Evolutionary conservation across 108 stramenopile genomes (phyloP), one percentile per base, ranked within the genome.

Genomic region (Nitzschia sp.): DNA sequence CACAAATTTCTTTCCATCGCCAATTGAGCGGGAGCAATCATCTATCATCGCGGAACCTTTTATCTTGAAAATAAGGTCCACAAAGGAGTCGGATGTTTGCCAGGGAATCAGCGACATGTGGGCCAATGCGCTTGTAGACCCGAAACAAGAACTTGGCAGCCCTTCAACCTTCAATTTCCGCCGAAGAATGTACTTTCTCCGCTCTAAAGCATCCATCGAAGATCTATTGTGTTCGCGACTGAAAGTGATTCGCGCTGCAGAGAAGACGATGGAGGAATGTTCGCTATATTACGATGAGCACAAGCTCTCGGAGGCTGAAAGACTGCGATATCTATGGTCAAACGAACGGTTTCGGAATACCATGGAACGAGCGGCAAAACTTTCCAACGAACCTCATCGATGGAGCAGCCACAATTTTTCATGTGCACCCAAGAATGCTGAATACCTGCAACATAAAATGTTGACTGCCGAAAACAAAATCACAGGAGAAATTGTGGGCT

Each of bases 351-450:
- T 91, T 71, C 85, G 85, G 32, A 53, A 58, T n/a, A 71, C 58
- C 6, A 55, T 91, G 31, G 72, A 72, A 41, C 69, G 56, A 26
- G 77, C 75, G 1, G 85, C 87, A 13, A 67, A 56, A 6, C 30
- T 56, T 21, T 77, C 87, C 9, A 71, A 72, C 2, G 90, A 91
- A 36, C 68, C 68, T 0, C 84, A 88, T 61, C 68, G 70, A 22
- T 91, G 90, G 90, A 45, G 68, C 21, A 22, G 53, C n/a, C 82
- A 87, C 66, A 81, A 87, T 48, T 88, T 86, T 72, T 72, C 81
- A 28, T 63, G 76, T n/a, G 75, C 84, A 22, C 85, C 90, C 1
- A 31, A 55, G 16, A 48, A 38, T 58, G 16, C 72, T 0, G 46
- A 66, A 8, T 59, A 82, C 77, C 53, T 91, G 22, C 72, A 84